A percentile compares a stretch with the other conserved stretches of the same genome.
Evolutionary conservation across 2,329 filamentous ascomycete genomes (phyloP).

Genomic region (Tolypocladium amazonense): DNA sequence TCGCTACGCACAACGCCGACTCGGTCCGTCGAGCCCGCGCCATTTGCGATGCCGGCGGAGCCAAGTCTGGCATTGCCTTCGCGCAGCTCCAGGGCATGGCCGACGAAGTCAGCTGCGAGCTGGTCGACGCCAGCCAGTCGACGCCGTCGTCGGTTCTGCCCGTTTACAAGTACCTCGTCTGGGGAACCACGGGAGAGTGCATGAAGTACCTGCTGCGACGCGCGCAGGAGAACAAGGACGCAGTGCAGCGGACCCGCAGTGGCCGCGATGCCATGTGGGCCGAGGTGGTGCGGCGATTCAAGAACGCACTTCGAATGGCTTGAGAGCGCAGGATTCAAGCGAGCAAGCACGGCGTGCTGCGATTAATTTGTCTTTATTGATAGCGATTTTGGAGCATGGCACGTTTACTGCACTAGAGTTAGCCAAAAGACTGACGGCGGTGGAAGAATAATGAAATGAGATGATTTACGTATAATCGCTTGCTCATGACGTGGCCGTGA

Average conservation of each 20-base stretch:
- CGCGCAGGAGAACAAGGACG: constrained; percentile 62
- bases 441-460: not conserved
- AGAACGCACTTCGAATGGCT: constrained; percentile 26
- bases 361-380: not conserved
- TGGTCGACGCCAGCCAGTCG: constrained; percentile 28
- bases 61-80: constrained; percentile 28
- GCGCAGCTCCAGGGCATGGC: constrained; percentile 91
- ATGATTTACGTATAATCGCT: not conserved
- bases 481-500: not conserved
- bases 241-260: constrained; percentile 50
- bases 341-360: not conserved
- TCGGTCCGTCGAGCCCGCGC: constrained; percentile 51
- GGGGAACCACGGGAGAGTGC: constrained; percentile 67
- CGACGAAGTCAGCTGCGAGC: constrained; percentile 71
- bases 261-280: constrained; percentile 52
- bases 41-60: constrained; percentile 34
- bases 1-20: constrained; percentile 74
- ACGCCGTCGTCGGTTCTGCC: constrained; percentile 31
- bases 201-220: constrained; percentile 65
- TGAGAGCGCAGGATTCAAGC: constrained; percentile 8
- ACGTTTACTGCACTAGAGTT: not conserved
- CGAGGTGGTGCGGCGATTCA: constrained; percentile 49
- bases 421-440: not conserved
- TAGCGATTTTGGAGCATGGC: not conserved
- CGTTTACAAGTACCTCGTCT: constrained; percentile 61